Base-by-base conservation (phyloP, 1,284 basidiomycete genomes). In the Nidula niveotomentosa region DNA sequence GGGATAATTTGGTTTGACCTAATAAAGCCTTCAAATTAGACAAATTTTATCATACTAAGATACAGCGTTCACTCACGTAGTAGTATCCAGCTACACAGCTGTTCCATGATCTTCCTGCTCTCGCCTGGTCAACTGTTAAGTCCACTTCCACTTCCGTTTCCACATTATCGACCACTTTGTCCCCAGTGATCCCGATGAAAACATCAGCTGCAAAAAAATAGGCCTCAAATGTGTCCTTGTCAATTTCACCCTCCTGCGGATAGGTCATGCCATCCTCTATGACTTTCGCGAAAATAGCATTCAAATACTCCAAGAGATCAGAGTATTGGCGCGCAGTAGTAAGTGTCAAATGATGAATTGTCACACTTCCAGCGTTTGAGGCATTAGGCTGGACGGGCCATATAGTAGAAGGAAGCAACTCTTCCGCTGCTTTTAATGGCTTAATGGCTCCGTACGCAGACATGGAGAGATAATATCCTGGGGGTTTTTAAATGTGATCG, bases 1-100 rank as follows among this genome's bases (percentile, higher is more conserved):
- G 2, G 92, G 93, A 72, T 96, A 95, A 69, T 95, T 95, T 37
- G 93, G 92, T 73, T 95, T 96, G 57, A 94, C 82, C 82, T 88
- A 33, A 50, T 50, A 53, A 52, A 53, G 49, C 48, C 23, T 23
- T 23, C 23, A 23, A 23, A 23, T 23, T 23, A 23, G 23, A 23
- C 23, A 23, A 23, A 23, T 23, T 2, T 23, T 23, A 23, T 23
- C 23, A 23, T 23, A 23, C 23, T 23, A 23, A 23, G 2, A 23
- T 23, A 23, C 23, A 23, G 36, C 13, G 51, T 53, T 61, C 58
- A 76, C 79, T 68, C 74, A 91, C 90, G 69, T 94, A 92, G 76
- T 94, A 95, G 67, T 82, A 91, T 0, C 94, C 93, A 35, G 85
- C 87, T 2, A 96, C 69, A 62, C 80, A 84, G 13, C 86, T 81